A percentile compares a stretch with the other conserved stretches of the same genome.
Conservation (phyloP, 805 yeast species). For the Pichia cephalocereana region DNA sequence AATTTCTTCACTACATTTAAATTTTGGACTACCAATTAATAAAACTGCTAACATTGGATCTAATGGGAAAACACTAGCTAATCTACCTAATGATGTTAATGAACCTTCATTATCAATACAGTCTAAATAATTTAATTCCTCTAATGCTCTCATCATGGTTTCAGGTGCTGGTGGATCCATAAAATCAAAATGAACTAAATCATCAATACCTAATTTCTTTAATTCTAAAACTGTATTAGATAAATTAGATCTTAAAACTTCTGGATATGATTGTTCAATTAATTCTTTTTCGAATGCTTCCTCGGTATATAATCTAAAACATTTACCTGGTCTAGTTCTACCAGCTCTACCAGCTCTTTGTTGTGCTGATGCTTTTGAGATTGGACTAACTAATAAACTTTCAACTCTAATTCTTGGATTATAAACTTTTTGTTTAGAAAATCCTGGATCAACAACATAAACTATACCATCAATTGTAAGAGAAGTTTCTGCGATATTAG, state of each 20-base stretch:
- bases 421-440: conserved; percentile 91
- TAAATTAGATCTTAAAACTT: conserved; percentile 82
- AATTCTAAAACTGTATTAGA: conserved; percentile 87
- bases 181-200: conserved; percentile 93
- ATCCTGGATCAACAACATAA: conserved; percentile 96
- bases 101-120: conserved; percentile 91
- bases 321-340: conserved; percentile 97
- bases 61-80: conserved; percentile 87
- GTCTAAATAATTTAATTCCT: conserved; percentile 82
- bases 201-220: conserved; percentile 91
- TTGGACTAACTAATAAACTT: conserved; percentile 88
- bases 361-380: conserved; percentile 94
- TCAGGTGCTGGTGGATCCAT: conserved; percentile 99
- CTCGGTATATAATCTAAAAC: conserved; percentile 92
- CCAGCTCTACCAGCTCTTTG: conserved; percentile 99
- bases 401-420: conserved; percentile 95
- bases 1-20: conserved; percentile 81
- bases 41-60: conserved; percentile 94
- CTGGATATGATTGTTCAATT: conserved; percentile 94
- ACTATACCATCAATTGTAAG: conserved; percentile 96
- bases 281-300: conserved; percentile 92
- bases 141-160: conserved; percentile 98
- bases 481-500: conserved; percentile 97
- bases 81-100: conserved; percentile 78
- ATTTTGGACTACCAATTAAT: conserved; percentile 80